Conservation (phyloP, 805 yeast genomes). For the Candida dajiaensis region DNA sequence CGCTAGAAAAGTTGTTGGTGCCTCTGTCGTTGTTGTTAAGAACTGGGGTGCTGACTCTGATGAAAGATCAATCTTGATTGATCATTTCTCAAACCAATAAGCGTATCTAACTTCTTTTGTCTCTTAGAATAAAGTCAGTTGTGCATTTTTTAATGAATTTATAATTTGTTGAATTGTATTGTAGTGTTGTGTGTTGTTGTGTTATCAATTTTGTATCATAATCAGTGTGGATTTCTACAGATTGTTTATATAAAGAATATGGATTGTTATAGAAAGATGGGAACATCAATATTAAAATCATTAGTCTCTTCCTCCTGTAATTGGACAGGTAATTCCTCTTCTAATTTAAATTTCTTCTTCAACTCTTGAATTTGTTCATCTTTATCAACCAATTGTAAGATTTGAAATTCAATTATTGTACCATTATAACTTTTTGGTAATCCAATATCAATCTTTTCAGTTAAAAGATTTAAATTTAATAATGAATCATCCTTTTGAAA, state of each 20-base stretch:
- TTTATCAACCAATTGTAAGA: constrained; percentile 23
- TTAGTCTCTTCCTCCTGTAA: too few species aligned
- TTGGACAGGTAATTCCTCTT: too few species aligned
- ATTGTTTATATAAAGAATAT: too few species aligned
- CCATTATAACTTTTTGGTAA: constrained; percentile 34
- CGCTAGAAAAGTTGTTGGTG: constrained; percentile 99
- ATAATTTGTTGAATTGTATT: background rate
- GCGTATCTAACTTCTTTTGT: constrained; percentile 9
- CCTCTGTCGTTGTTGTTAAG: constrained; percentile 98
- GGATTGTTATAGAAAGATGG: constrained; percentile 16
- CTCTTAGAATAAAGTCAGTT: too few species aligned
- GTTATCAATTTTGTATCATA: too few species aligned
- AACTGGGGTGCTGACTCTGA: constrained; percentile 99
- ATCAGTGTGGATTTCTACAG: too few species aligned
- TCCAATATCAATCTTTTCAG: constrained; percentile 22
- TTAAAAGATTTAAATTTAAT: constrained; percentile 40
- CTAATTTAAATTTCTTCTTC: background rate
- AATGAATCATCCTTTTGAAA: constrained; percentile 45
- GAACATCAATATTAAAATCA: constrained; percentile 16
- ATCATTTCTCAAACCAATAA: constrained; percentile 90
- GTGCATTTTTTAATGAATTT: constrained; percentile 7
- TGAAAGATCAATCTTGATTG: constrained; percentile 93
- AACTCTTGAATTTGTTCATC: constrained; percentile 1
- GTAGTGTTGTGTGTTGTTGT: too few species aligned
- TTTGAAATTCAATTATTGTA: constrained; percentile 33